Percentiles rank a stretch among this genome's conserved stretches.
These are phyloP conservation scores for Pterocarpus macrocarpus DNA, from an alignment of 306 rosid genomes.

Conservation along the genomic window DNA sequence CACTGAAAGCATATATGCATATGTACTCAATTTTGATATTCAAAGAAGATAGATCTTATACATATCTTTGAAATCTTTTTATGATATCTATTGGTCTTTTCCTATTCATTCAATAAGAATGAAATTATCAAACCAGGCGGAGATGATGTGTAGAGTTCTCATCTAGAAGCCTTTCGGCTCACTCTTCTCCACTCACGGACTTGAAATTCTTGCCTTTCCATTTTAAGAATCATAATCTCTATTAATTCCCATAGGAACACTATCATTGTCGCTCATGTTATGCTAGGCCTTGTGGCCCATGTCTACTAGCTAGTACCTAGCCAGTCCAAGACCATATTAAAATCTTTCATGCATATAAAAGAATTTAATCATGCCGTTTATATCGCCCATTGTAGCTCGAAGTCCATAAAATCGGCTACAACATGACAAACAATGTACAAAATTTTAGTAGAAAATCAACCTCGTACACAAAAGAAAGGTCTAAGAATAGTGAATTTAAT, in stretches of 20 bases:
- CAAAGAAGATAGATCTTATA: not conserved
- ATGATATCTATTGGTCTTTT: no score
- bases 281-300: not conserved
- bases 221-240: conserved; percentile 22
- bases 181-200: not conserved
- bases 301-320: not conserved
- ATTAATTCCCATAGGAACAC: conserved; percentile 7
- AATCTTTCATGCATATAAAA: not conserved
- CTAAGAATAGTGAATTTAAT: not conserved
- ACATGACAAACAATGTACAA: conserved; percentile 24
- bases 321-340: not conserved
- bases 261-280: conserved; percentile 33
- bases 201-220: not conserved
- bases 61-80: not conserved
- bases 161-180: conserved; percentile 32
- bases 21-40: no score
- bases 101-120: not conserved
- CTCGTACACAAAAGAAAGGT: not conserved
- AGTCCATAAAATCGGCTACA: conserved; percentile 44
- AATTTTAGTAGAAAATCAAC: conserved; percentile 12
- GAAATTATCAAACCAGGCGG: not conserved
- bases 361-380: not conserved
- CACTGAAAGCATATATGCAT: no score
- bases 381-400: not conserved
- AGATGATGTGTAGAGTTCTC: not conserved